Conservation (phyloP, 192 early-diverging fungal species). For the Geosiphon pyriformis region DNA sequence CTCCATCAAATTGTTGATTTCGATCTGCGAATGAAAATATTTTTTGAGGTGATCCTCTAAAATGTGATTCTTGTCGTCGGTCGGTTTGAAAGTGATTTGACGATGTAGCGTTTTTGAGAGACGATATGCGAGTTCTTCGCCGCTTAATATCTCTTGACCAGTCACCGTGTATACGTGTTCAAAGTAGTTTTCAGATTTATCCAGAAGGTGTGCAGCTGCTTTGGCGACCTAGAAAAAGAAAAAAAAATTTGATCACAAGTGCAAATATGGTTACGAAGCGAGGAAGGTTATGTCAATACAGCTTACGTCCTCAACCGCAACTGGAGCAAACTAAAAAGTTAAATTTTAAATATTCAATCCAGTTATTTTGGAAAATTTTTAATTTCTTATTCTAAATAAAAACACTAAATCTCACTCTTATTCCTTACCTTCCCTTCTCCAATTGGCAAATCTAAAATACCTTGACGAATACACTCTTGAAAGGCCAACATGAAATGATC, state of each 20-base stretch:
- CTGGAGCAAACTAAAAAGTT: constrained; percentile 12
- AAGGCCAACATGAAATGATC: constrained; percentile 17
- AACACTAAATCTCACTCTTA: neutral
- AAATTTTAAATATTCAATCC: neutral
- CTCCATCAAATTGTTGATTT: neutral
- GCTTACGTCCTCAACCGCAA: constrained; percentile 18
- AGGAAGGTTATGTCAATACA: no score
- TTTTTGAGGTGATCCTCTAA: constrained; percentile 8
- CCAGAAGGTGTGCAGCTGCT: neutral
- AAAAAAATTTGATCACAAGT: no score
- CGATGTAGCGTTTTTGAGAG: neutral
- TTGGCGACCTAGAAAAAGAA: constrained; percentile 7
- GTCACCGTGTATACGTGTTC: neutral
- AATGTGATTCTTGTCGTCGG: neutral
- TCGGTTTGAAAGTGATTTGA: constrained; percentile 4
- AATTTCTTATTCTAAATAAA: neutral
- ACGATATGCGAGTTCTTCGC: neutral
- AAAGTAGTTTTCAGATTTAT: constrained; percentile 20
- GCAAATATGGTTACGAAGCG: no score
- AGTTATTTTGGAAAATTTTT: neutral
- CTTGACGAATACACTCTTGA: constrained; percentile 14
- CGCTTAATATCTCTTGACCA: neutral
- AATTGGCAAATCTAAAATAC: constrained; percentile 19
- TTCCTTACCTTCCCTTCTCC: constrained; percentile 10
- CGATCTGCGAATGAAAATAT: neutral